Percentiles rank a stretch among this genome's conserved stretches.
phyloP scores from a whole-genome alignment of 768 basidiomycete species.

The Leccinum boreale region DNA sequence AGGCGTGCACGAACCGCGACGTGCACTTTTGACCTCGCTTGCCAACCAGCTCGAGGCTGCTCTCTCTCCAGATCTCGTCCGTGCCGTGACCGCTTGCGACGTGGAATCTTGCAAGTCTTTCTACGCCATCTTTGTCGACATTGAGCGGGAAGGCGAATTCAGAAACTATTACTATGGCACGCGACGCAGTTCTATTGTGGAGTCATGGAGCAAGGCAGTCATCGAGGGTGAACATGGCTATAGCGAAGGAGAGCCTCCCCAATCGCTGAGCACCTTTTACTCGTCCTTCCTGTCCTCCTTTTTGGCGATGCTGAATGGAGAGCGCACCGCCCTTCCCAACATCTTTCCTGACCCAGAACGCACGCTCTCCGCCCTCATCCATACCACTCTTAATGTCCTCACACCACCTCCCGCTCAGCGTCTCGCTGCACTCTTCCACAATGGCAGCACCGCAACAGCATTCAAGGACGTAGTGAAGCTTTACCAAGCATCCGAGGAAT shows the following conservation, averaged over 20 bases:
- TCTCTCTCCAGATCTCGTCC: slow-evolving; percentile 85
- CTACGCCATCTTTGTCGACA: slow-evolving; percentile 84
- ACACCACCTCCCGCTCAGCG: slow-evolving; percentile 81
- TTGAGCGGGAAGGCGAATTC: slow-evolving; percentile 91
- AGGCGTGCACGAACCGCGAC: slow-evolving; percentile 67
- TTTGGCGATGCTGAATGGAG: slow-evolving; percentile 59
- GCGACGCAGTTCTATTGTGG: slow-evolving; percentile 59
- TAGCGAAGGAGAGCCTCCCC: slow-evolving; percentile 30
- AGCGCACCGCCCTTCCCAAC: slow-evolving; percentile 68
- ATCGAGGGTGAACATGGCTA: slow-evolving; percentile 33
- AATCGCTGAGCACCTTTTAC: slow-evolving; percentile 65
- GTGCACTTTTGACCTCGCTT: slow-evolving; percentile 83
- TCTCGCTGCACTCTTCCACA: slow-evolving; percentile 63
- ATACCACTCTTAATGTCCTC: slow-evolving; percentile 73
- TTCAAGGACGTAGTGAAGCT: slow-evolving; percentile 69
- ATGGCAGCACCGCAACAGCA: slow-evolving; percentile 53
- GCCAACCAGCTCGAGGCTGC: slow-evolving; percentile 96
- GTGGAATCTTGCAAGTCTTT: slow-evolving; percentile 70
- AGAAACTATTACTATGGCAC: slow-evolving; percentile 92
- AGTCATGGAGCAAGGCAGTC: slow-evolving; percentile 62
- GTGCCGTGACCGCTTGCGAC: slow-evolving; percentile 80
- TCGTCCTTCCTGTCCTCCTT: slow-evolving; percentile 73
- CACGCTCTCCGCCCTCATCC: slow-evolving; percentile 79
- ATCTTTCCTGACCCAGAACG: slow-evolving; percentile 85
- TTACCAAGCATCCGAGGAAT: slow-evolving; percentile 78